Percentiles rank a stretch among this genome's conserved stretches.
Conservation (phyloP, 768 basidiomycete genomes). For the Russula earlei region DNA sequence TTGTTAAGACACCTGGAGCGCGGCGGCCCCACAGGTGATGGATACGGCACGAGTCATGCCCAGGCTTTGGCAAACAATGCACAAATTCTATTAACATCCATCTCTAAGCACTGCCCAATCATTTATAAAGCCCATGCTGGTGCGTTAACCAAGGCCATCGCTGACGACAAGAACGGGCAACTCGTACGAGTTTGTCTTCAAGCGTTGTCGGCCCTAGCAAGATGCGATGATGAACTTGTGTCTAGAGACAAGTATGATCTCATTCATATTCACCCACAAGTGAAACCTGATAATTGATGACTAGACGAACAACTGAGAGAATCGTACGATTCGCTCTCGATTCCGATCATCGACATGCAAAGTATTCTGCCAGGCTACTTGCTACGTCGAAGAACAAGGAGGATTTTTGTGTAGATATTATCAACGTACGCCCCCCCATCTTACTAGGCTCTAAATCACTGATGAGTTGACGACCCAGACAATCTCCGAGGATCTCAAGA, state of each 20-base stretch:
- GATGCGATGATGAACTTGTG: conserved; percentile 46
- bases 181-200: conserved; percentile 64
- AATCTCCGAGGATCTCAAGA: conserved; percentile 44
- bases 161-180: conserved; percentile 45
- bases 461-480: conserved; percentile 32
- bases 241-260: conserved; percentile 52
- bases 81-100: conserved; percentile 40
- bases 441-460: neutral
- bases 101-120: conserved; percentile 68
- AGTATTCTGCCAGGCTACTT: conserved; percentile 75
- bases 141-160: conserved; percentile 66
- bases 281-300: neutral
- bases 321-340: conserved; percentile 50
- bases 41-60: conserved; percentile 31
- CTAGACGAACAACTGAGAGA: conserved; percentile 59
- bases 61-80: conserved; percentile 38
- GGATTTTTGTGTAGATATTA: conserved; percentile 41
- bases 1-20: conserved; percentile 62
- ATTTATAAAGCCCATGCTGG: conserved; percentile 66
- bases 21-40: conserved; percentile 26
- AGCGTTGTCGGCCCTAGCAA: conserved; percentile 61
- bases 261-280: neutral
- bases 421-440: conserved; percentile 47
- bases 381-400: conserved; percentile 38
- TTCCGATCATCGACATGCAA: conserved; percentile 58